Conservation (phyloP, 1,139 yeast species). For the Scheffersomyces lignicola region DNA sequence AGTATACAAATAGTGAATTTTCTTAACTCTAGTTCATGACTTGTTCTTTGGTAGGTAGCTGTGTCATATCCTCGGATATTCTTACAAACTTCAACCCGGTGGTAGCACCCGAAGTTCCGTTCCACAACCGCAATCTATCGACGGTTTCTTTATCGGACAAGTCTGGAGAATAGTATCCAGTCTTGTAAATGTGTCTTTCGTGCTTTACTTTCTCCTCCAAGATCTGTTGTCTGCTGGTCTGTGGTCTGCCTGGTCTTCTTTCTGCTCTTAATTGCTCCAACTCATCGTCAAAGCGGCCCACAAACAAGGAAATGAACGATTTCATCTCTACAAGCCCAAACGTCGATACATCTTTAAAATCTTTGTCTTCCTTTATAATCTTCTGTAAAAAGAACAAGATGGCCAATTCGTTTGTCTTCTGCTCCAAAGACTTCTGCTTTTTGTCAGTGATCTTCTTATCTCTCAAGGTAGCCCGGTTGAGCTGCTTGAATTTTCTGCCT, state of each 20-base stretch:
- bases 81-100: slow-evolving; percentile 53
- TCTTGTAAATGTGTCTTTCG: slow-evolving; percentile 59
- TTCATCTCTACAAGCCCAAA: slow-evolving; percentile 62
- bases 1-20: too few relatives aligned
- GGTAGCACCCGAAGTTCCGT: slow-evolving; percentile 80
- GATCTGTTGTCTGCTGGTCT: slow-evolving; percentile 64
- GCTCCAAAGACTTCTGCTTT: slow-evolving; percentile 56
- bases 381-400: slow-evolving; percentile 68
- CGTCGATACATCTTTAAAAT: slow-evolving; percentile 30
- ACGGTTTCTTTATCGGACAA: slow-evolving; percentile 63
- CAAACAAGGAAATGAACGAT: slow-evolving; percentile 58
- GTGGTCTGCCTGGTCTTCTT: slow-evolving; percentile 88
- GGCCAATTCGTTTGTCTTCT: slow-evolving; percentile 57
- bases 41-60: slow-evolving; percentile 27
- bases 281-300: slow-evolving; percentile 75
- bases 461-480: slow-evolving; percentile 82
- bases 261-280: slow-evolving; percentile 54
- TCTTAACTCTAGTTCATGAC: slow-evolving; percentile 18
- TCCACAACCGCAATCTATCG: slow-evolving; percentile 65
- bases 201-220: slow-evolving; percentile 61
- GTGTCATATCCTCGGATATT: slow-evolving; percentile 33
- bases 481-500: slow-evolving; percentile 83
- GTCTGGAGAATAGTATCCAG: slow-evolving; percentile 79
- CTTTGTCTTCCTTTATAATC: slow-evolving; percentile 48
- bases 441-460: slow-evolving; percentile 65